phyloP scores from a whole-genome alignment of 768 basidiomycete genomes.

The Russula earlei region DNA sequence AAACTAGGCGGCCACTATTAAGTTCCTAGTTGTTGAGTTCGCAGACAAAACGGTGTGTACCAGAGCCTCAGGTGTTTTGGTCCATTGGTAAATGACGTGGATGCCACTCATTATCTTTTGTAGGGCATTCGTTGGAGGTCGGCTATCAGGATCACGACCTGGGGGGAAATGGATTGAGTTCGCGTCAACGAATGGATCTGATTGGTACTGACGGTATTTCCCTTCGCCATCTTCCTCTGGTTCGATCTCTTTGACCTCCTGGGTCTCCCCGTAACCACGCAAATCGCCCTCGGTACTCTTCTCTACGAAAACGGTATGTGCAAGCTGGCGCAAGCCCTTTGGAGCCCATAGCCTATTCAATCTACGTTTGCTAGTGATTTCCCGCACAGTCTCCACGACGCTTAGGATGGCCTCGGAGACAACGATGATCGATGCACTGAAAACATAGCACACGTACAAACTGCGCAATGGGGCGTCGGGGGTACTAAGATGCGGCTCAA shows the following conservation, averaged over 20 bases:
- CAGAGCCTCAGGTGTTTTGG: conserved; percentile 33
- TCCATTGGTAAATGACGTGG: conserved; percentile 32
- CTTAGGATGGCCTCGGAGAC: conserved; percentile 30
- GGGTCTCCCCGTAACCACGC: conserved; percentile 25
- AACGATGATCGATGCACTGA: conserved; percentile 35
- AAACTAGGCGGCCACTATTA: conserved; percentile 28
- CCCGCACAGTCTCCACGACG: conserved; percentile 30
- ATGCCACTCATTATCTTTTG: conserved; percentile 33
- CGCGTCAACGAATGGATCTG: not conserved
- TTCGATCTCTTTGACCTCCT: conserved; percentile 24
- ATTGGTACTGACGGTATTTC: conserved; percentile 17
- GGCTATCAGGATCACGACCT: conserved; percentile 41
- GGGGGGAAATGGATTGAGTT: not conserved
- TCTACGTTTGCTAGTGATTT: conserved; percentile 31
- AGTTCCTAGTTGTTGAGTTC: not conserved
- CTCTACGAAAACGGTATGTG: conserved; percentile 25
- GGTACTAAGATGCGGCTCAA: conserved; percentile 29
- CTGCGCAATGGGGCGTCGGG: conserved; percentile 28
- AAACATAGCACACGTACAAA: conserved; percentile 44
- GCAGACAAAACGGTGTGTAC: conserved; percentile 21
- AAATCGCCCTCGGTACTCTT: conserved; percentile 23
- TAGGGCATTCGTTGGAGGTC: conserved; percentile 34
- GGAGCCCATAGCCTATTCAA: conserved; percentile 42
- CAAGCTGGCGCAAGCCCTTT: conserved; percentile 31
- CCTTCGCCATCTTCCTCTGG: conserved; percentile 19